Percentiles rank a stretch among this genome's conserved stretches.
Conservation (phyloP, 345 rosid genomes). For the Brassica rapa region DNA sequence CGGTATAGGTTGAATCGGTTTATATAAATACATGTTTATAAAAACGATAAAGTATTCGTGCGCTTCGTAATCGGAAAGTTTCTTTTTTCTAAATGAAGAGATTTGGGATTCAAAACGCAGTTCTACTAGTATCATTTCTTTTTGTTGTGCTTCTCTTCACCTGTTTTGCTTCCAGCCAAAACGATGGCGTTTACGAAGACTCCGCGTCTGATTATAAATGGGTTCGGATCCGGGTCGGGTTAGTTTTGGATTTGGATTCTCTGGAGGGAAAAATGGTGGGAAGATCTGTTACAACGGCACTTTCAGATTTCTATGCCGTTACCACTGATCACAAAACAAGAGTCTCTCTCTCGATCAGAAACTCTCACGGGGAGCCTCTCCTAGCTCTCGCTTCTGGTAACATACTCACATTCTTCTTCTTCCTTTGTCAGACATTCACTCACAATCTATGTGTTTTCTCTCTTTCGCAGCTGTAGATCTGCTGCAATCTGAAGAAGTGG, state of each 20-base stretch:
- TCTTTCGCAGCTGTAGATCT: background rate
- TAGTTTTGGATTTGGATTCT: slow-evolving; percentile 36
- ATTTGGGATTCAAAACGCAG: slow-evolving; percentile 1
- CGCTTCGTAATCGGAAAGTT: background rate
- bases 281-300: slow-evolving; percentile 31
- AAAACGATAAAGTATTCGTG: background rate
- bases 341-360: slow-evolving; percentile 18
- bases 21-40: background rate
- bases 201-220: background rate
- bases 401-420: background rate
- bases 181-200: slow-evolving; percentile 3
- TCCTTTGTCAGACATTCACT: background rate
- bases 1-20: slow-evolving; percentile 2
- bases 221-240: slow-evolving; percentile 22
- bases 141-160: slow-evolving; percentile 12
- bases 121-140: background rate
- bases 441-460: background rate
- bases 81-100: slow-evolving; percentile 7
- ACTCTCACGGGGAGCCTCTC: slow-evolving; percentile 39
- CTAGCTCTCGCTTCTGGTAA: slow-evolving; percentile 34
- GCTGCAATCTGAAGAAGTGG: background rate
- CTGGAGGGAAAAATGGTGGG: slow-evolving; percentile 33
- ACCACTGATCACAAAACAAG: slow-evolving; percentile 12
- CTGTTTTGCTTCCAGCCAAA: slow-evolving; percentile 12
- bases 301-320: slow-evolving; percentile 31